Base-by-base conservation (phyloP, 148 eudicot species). In the Linanthus parryae region DNA sequence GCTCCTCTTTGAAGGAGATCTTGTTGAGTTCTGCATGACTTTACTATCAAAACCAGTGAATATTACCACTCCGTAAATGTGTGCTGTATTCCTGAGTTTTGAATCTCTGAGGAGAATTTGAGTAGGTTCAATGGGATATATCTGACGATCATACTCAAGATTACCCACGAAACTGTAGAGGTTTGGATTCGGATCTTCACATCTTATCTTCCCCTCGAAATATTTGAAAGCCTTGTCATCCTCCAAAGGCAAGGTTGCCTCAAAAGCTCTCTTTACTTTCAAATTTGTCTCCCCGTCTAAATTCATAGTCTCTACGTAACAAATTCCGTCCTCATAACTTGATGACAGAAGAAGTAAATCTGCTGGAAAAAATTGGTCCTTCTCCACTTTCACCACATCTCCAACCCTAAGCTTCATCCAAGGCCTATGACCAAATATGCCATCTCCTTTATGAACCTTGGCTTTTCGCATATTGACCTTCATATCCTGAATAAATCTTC, bases 271-370 rank as follows among this genome's bases (percentile, higher is more conserved):
- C 67, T 87, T 91, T 17, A 86, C 81, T 61, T 91, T 91, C 57
- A 91, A 75, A 61, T 91, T 91, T 12, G 98, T 91, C 73, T 91
- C 98, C 21, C 98, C 98, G 57, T 92, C 98, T 64, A 92, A 67
- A 54, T 92, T 92, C 98, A 92, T 92, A 29, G 98, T 91, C 64
- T 91, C 98, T 14, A 91, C 98, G 36, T 86, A 91, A 52, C 98
- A 86, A 28, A 86, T 83, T n/a, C 98, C 98, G 52, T 91, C 98
- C 48, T 91, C 95, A 47, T 83, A 83, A 67, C 90, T 84, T 2
- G 98, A 86, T 2, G 98, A 81, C 36, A 91, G 31, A 55, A 91
- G 66, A 29, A 91, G 77, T 68, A 91, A 62, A 83, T 91, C 98
- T 0, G 98, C 83, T 16, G 98, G 98, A 41, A 92, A 92, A 63